Percentiles rank a stretch among this genome's conserved stretches.
These are phyloP conservation scores for Dalbergia cultrata DNA, from an alignment of 306 rosid species.

Conservation along the genomic window DNA sequence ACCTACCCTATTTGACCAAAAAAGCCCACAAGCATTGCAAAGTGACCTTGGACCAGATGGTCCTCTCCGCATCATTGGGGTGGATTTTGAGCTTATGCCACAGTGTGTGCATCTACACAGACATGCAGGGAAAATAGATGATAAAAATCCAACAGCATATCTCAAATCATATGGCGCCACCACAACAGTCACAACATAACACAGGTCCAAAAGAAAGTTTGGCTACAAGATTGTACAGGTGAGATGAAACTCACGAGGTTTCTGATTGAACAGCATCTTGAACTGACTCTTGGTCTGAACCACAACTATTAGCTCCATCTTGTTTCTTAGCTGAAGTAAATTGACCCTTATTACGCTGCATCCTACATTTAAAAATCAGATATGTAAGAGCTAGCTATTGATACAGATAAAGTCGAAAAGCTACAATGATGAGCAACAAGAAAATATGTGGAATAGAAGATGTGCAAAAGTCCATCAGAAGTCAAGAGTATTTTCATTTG, in stretches of 20 bases:
- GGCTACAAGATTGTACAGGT: conserved; percentile 2
- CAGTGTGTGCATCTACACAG: conserved; percentile 83
- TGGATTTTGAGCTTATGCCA: conserved; percentile 85
- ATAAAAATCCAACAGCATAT: conserved; percentile 35
- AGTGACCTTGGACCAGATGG: conserved; percentile 96
- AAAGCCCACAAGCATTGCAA: conserved; percentile 97
- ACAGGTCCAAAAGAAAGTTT: conserved; percentile 4
- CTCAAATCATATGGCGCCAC: conserved; percentile 25
- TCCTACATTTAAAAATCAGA: conserved; percentile 63
- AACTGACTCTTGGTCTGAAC: conserved; percentile 71
- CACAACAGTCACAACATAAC: conserved; percentile 19
- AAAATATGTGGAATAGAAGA: not conserved
- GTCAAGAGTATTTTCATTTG: conserved; percentile 6
- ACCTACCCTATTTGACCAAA: conserved; percentile 96
- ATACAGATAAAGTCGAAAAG: conserved; percentile 19
- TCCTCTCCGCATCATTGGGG: conserved; percentile 99
- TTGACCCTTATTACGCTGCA: conserved; percentile 98
- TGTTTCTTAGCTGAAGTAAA: conserved; percentile 89
- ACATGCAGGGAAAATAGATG: conserved; percentile 39
- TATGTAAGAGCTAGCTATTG: conserved; percentile 33
- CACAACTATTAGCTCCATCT: conserved; percentile 79
- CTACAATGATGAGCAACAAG: conserved; percentile 32
- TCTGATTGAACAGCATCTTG: conserved; percentile 76
- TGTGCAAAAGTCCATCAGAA: not conserved
- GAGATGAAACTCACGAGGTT: conserved; percentile 73